phyloP scores from a whole-genome alignment of 202 grass and related monocot genomes.

The Setaria italica region DNA sequence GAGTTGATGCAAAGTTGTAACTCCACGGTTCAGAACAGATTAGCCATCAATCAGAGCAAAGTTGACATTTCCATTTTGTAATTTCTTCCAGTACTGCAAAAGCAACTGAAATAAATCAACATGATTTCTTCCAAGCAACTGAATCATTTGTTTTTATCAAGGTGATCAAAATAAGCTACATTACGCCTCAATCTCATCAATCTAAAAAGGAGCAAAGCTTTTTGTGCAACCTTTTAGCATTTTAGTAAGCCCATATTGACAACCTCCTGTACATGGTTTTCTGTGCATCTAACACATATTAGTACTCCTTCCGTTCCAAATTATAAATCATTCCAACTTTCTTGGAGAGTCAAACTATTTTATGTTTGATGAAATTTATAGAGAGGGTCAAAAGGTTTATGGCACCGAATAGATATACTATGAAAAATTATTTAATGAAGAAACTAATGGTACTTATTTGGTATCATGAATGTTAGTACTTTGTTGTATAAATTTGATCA shows the following conservation, averaged over 20 bases:
- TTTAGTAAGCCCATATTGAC: neutral
- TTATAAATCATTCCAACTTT: neutral
- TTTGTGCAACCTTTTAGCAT: neutral
- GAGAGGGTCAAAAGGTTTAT: too few species aligned
- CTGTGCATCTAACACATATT: neutral
- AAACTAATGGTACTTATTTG: too few species aligned
- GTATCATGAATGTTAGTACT: too few species aligned
- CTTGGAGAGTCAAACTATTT: neutral
- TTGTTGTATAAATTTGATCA: too few species aligned
- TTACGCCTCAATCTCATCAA: neutral
- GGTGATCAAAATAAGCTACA: neutral
- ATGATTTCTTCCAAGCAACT: slow-evolving; percentile 15
- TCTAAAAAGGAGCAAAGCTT: neutral
- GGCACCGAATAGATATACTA: too few species aligned
- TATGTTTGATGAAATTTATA: too few species aligned
- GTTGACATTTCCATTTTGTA: slow-evolving; percentile 24
- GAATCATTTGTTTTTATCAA: neutral
- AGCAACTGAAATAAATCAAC: neutral
- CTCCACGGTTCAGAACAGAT: neutral
- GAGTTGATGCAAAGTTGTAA: neutral
- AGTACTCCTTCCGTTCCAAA: neutral
- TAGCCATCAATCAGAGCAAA: neutral
- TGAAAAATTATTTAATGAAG: too few species aligned
- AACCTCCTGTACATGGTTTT: neutral
- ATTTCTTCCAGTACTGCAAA: neutral